Conservation (phyloP, 768 basidiomycete genomes). For the Rhizopogon vinicolor region DNA sequence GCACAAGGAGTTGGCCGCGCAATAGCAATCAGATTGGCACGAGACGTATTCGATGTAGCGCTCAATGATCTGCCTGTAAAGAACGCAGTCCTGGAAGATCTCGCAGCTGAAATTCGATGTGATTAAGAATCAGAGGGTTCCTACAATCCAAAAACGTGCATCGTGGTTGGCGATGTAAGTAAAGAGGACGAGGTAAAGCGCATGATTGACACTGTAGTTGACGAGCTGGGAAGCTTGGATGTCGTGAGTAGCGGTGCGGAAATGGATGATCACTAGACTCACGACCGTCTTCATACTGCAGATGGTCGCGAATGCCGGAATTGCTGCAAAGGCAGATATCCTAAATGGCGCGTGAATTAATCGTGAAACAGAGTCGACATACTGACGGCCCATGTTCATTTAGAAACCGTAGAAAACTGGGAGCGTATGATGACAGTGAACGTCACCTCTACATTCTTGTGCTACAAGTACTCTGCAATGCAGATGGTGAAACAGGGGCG, state of each 20-base stretch:
- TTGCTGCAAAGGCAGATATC: constrained; percentile 7
- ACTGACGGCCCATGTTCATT: constrained; percentile 10
- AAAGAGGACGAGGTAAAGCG: constrained; percentile 36
- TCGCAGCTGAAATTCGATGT: too few relatives aligned
- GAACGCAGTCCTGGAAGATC: too few relatives aligned
- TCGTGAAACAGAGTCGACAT: background rate
- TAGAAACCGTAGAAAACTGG: constrained; percentile 28
- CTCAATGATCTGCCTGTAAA: too few relatives aligned
- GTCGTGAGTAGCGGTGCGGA: constrained; percentile 30
- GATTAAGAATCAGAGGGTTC: too few relatives aligned
- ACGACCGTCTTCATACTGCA: background rate
- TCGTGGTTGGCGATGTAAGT: constrained; percentile 35
- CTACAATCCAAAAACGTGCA: constrained; percentile 9
- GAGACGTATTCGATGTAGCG: too few relatives aligned
- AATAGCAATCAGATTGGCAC: too few relatives aligned
- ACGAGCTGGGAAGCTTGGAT: constrained; percentile 38
- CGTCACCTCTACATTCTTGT: constrained; percentile 52
- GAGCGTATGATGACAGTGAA: constrained; percentile 46
- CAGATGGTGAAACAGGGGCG: constrained; percentile 53
- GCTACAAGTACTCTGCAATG: constrained; percentile 58
- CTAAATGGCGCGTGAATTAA: background rate
- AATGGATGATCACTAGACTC: background rate
- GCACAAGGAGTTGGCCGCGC: too few relatives aligned
- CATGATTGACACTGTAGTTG: constrained; percentile 29
- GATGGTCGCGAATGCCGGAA: constrained; percentile 26